Base-by-base conservation (phyloP, 345 rosid genomes). In the Populus pruinosa region DNA sequence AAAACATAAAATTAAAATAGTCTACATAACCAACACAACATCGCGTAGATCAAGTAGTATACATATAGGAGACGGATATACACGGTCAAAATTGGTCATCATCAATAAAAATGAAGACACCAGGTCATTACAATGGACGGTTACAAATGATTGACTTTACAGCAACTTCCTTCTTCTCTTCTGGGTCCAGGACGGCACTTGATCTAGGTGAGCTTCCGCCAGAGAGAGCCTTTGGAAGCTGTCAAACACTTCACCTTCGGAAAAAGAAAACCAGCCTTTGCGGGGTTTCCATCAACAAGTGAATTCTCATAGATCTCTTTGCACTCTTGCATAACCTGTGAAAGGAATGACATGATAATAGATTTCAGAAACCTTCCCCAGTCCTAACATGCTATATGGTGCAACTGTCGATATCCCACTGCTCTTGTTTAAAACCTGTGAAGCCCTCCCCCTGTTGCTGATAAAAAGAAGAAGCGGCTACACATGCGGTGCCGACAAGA, bases 241-340 rank as follows among this genome's bases (percentile, higher is more conserved):
- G 87, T 35, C 75, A 96, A 94, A 78, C 86, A 89, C 84, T 94
- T 96, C 84, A 96, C 91, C 85, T 85, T 89, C 1, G 98, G 86
- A 84, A 94, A 96, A 16, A 96, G 87, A 72, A 92, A 91, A 64
- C 99, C 98, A 2, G 97, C 82, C 90, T 84, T 94, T 13, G 93
- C 91, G 8, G 99, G 95, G 25, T 87, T 91, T 65, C 99, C 99
- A 74, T 88, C 92, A 65, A 90, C 85, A 36, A 89, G 91, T 5
- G 97, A 88, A 76, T 96, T 92, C 86, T 91, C 98, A 29, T 92
- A 94, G 66, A 96, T 94, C 78, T 94, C 99, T 85, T 80, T 94
- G 91, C 99, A 96, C 80, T 96, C 99, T 85, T 92, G 98, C 64
- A 94, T 94, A 50, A 96, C 98, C 99, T 96, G 87, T 69, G 25